phyloP scores from a whole-genome alignment of 441 rosid genomes.

The Mallotus japonicus region DNA sequence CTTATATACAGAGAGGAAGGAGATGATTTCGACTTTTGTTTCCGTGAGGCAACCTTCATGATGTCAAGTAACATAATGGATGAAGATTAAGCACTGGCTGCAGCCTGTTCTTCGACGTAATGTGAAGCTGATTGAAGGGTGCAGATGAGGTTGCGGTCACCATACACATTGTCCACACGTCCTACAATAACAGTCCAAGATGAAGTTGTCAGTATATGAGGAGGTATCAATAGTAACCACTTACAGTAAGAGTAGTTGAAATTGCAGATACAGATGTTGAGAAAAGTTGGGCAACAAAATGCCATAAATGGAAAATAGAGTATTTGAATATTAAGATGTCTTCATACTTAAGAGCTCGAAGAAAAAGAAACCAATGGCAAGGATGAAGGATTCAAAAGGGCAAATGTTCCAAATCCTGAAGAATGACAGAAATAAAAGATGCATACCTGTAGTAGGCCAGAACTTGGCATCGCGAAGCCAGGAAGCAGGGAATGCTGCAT shows the following conservation, averaged over 20 bases:
- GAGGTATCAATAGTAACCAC: background rate
- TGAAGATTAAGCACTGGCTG: slow-evolving; percentile 61
- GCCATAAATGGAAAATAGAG: no score
- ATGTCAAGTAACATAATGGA: background rate
- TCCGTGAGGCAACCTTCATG: slow-evolving; percentile 1
- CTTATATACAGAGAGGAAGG: slow-evolving; percentile 21
- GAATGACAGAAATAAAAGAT: background rate
- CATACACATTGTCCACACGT: slow-evolving; percentile 92
- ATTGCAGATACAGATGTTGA: background rate
- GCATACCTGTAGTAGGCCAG: slow-evolving; percentile 88
- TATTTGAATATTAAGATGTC: no score
- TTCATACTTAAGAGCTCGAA: background rate
- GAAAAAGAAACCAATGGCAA: background rate
- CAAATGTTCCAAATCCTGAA: background rate
- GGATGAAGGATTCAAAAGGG: background rate
- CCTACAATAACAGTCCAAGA: slow-evolving; percentile 39
- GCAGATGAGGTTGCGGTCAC: slow-evolving; percentile 90
- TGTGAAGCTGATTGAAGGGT: slow-evolving; percentile 69
- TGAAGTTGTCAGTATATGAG: background rate
- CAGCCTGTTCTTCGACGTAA: slow-evolving; percentile 71
- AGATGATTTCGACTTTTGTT: slow-evolving; percentile 6
- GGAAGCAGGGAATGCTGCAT: slow-evolving; percentile 93
- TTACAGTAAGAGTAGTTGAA: background rate
- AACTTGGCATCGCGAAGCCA: slow-evolving; percentile 88
- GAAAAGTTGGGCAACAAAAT: background rate